phyloP scores from a whole-genome alignment of 805 yeast genomes.

The Yamadazyma laniorum region DNA sequence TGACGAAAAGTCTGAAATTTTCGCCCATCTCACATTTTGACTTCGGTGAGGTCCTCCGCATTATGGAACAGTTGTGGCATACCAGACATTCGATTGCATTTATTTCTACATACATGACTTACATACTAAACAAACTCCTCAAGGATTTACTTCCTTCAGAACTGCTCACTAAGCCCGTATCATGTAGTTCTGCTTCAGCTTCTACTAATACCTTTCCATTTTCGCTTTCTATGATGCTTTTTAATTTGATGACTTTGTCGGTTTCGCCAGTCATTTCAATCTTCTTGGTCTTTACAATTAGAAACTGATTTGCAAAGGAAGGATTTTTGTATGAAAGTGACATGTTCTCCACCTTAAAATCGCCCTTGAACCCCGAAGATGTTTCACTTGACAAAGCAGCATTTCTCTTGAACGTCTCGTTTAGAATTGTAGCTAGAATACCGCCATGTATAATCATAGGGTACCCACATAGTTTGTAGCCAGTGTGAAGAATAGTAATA shows the following conservation, averaged over 20 bases:
- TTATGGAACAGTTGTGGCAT: no score
- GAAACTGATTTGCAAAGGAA: constrained; percentile 73
- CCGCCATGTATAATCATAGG: constrained; percentile 92
- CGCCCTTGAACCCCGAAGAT: constrained; percentile 38
- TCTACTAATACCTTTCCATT: constrained; percentile 56
- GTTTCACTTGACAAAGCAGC: constrained; percentile 40
- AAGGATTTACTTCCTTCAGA: neutral
- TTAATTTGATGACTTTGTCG: constrained; percentile 38
- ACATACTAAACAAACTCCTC: neutral
- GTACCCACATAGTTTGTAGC: constrained; percentile 77
- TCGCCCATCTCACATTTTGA: constrained; percentile 4
- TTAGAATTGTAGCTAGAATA: constrained; percentile 72
- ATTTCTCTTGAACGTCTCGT: constrained; percentile 66
- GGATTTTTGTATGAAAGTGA: constrained; percentile 63
- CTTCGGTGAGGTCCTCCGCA: constrained; percentile 4
- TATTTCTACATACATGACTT: no score
- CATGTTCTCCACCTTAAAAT: constrained; percentile 48
- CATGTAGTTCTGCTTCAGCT: constrained; percentile 49
- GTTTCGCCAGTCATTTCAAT: constrained; percentile 29
- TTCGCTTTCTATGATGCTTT: constrained; percentile 52
- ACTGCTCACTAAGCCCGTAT: constrained; percentile 25
- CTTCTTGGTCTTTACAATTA: constrained; percentile 54
- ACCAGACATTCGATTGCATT: no score
- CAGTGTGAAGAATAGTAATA: constrained; percentile 70
- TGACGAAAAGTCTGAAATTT: neutral